Conservation (phyloP, 78 protist species). For the Dictyostelium brefeldianum region DNA sequence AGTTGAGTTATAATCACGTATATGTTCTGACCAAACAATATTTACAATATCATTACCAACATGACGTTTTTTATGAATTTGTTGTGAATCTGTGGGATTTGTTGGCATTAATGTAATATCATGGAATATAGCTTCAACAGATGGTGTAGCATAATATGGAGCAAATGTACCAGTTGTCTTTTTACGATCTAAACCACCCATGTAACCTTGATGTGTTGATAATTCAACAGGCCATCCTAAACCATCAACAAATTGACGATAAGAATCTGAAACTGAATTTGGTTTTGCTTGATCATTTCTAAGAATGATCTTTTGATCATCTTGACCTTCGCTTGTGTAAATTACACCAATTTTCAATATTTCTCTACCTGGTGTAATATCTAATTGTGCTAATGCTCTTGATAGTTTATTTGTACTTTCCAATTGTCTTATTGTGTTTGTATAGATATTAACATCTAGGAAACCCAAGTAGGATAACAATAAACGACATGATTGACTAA, state of each 20-base stretch:
- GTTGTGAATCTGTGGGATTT: conserved; percentile 82
- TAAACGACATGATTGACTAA: conserved; percentile 56
- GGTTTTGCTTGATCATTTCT: conserved; percentile 60
- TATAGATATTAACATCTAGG: conserved; percentile 29
- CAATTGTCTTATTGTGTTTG: conserved; percentile 16
- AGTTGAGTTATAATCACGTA: conserved; percentile 86
- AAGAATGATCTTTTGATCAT: conserved; percentile 88
- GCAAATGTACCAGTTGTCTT: conserved; percentile 83
- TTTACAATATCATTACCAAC: conserved; percentile 96
- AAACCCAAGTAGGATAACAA: conserved; percentile 48
- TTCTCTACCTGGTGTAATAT: conserved; percentile 87
- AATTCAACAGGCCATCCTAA: conserved; percentile 93
- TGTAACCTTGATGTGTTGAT: conserved; percentile 60
- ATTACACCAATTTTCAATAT: conserved; percentile 93
- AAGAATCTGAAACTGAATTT: conserved; percentile 34
- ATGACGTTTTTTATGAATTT: conserved; percentile 91
- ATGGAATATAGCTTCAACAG: conserved; percentile 93
- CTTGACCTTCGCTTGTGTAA: conserved; percentile 95
- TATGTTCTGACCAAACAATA: conserved; percentile 94
- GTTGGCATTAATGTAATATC: conserved; percentile 92
- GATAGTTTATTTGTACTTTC: conserved; percentile 28
- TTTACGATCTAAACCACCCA: conserved; percentile 91
- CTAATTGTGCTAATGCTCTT: conserved; percentile 55
- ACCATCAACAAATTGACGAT: conserved; percentile 88
- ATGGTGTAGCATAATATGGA: conserved; percentile 88